A percentile compares a stretch with the other conserved stretches of the same genome.
Conservation (phyloP, 257 asterid genomes). For the Linaria vulgaris region DNA sequence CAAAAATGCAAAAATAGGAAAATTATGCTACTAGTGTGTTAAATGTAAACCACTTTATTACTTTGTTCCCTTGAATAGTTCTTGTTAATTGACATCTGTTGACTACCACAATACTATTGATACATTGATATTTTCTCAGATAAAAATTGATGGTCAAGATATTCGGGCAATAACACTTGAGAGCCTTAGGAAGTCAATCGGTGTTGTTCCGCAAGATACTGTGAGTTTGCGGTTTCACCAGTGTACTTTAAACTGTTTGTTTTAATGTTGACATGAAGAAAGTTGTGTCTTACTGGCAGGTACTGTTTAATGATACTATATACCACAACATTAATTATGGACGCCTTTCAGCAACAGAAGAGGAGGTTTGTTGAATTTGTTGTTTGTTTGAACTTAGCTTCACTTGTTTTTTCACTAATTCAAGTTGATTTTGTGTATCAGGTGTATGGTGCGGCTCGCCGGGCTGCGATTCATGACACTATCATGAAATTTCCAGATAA, state of each 20-base stretch:
- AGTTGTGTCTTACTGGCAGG: conserved; percentile 50
- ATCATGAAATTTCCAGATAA: conserved; percentile 84
- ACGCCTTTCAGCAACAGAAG: conserved; percentile 80
- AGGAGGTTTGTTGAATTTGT: conserved; percentile 60
- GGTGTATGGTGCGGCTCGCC: conserved; percentile 96
- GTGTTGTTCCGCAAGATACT: conserved; percentile 98
- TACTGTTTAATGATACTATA: conserved; percentile 92
- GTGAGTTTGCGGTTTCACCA: conserved; percentile 49
- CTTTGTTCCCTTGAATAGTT: conserved; percentile 4
- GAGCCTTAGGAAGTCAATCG: conserved; percentile 91
- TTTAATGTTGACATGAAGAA: conserved; percentile 3
- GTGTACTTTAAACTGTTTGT: conserved; percentile 8
- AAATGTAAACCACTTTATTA: conserved; percentile 2
- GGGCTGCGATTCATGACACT: conserved; percentile 91
- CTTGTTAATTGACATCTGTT: not conserved
- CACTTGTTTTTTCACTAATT: conserved; percentile 1
- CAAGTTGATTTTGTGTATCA: conserved; percentile 32
- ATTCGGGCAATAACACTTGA: conserved; percentile 73
- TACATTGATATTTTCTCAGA: conserved; percentile 46
- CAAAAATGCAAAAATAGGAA: not conserved
- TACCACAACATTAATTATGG: conserved; percentile 94
- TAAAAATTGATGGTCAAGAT: conserved; percentile 91
- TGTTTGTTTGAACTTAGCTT: not conserved
- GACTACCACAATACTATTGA: conserved; percentile 14
- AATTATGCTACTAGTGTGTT: not conserved